Evolutionary conservation across 176 grass and related monocot species (phyloP), one percentile per base, ranked within the genome.

Genomic region (Eremochloa ophiuroides): DNA sequence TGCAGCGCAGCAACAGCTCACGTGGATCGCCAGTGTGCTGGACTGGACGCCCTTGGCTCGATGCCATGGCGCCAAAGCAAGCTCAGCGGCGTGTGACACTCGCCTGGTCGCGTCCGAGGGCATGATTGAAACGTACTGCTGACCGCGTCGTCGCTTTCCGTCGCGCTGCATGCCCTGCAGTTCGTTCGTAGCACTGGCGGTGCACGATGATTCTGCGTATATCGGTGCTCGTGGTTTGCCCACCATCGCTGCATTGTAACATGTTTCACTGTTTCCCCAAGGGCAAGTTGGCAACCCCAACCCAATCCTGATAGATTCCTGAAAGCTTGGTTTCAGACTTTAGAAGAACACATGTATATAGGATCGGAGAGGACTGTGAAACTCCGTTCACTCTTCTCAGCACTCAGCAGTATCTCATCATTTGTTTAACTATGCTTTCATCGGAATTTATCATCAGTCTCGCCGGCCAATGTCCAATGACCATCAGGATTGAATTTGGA

Each of bases 51-150:
- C 34, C 71, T 77, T 85, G 82, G 78, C 77, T 22, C 35, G 78
- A 58, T 76, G 77, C 83, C 83, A 76, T 39, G 87, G 78, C 17
- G 82, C 82, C 87, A 85, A 89, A 89, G 34, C 20, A 31, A 58
- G 78, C 56, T 23, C 66, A 42, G 83, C 78, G 83, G 87, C 83
- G 83, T 85, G 87, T 85, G 87, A 89, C 78, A 14, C 44, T 40
- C 71, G 15, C 87, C 85, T 85, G 87, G 60, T 62, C 25, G 71
- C 87, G 71, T 63, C 77, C 82, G 43, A 13, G 34, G 22, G 10
- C 28, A 71, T 77, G 87, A 85, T 89, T 71, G 82, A 34, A 66
- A 74, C 84, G 27, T 26, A 23, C 69, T 31, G 76, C 75, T 48
- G 33, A 58, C 83, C 76, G 37, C 82, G 8, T 67, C 71, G 53